Evolutionary conservation across 75 land plant species (phyloP).

Genomic region (Larix kaempferi): DNA sequence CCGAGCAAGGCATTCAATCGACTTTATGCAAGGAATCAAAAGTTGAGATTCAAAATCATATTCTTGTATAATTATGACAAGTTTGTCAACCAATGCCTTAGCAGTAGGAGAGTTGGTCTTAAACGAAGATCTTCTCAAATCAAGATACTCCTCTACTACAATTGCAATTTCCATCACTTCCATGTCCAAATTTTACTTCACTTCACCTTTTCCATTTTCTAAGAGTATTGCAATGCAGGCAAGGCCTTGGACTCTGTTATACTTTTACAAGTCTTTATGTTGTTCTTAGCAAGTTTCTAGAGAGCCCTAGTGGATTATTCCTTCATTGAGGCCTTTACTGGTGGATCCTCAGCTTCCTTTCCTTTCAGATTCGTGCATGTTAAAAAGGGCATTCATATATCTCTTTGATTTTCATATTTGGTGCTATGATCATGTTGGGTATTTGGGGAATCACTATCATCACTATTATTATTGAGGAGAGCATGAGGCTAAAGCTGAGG

Average conservation of each 20-base stretch:
- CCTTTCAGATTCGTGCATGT: too few relatives aligned
- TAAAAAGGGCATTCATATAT: too few relatives aligned
- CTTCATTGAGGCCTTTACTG: too few relatives aligned
- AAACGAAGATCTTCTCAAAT: slow-evolving; percentile 18
- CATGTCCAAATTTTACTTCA: slow-evolving; percentile 27
- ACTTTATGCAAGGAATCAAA: slow-evolving; percentile 47
- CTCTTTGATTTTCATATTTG: too few relatives aligned
- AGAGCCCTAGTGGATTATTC: too few relatives aligned
- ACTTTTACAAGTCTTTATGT: too few relatives aligned
- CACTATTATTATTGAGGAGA: too few relatives aligned
- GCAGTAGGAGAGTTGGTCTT: slow-evolving; percentile 68
- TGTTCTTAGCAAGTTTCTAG: too few relatives aligned
- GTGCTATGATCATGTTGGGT: too few relatives aligned
- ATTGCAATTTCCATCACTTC: slow-evolving; percentile 33
- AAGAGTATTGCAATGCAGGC: slow-evolving; percentile 30
- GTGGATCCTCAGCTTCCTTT: too few relatives aligned
- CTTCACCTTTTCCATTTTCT: slow-evolving; percentile 13
- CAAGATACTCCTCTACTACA: slow-evolving; percentile 18
- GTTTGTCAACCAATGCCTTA: slow-evolving; percentile 70
- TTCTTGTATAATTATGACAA: slow-evolving; percentile 43
- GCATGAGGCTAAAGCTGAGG: too few relatives aligned
- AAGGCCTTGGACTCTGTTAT: slow-evolving; percentile 9
- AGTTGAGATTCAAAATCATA: slow-evolving; percentile 38
- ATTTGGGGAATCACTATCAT: too few relatives aligned
- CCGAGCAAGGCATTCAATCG: slow-evolving; percentile 26